Conservation (phyloP, 2,329 filamentous ascomycete species). For the Cordyceps javanica region DNA sequence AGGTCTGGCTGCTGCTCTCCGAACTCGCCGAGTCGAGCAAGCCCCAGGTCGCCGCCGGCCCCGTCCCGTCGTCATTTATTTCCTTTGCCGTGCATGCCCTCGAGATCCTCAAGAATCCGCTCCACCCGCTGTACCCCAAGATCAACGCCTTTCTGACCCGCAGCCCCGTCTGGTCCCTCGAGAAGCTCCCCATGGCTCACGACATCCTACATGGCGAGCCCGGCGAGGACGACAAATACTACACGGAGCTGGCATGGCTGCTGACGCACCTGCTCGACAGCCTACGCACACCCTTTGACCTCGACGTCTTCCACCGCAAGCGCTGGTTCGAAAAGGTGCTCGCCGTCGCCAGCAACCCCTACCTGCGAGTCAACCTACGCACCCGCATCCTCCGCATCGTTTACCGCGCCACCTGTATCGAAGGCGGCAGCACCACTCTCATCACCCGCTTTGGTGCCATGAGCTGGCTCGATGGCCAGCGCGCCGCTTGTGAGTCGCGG, state of each 20-base stretch:
- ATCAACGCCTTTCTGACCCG: slow-evolving; percentile 78
- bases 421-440: slow-evolving; percentile 71
- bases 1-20: slow-evolving; percentile 71
- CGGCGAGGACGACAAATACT: slow-evolving; percentile 65
- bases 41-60: slow-evolving; percentile 43
- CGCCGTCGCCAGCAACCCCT: slow-evolving; percentile 61
- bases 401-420: slow-evolving; percentile 60
- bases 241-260: slow-evolving; percentile 69
- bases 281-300: slow-evolving; percentile 52
- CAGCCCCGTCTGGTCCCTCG: slow-evolving; percentile 67
- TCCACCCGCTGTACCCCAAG: slow-evolving; percentile 80
- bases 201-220: slow-evolving; percentile 59
- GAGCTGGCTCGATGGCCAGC: slow-evolving; percentile 65
- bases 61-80: slow-evolving; percentile 68
- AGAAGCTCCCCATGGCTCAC: slow-evolving; percentile 65
- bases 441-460: slow-evolving; percentile 69
- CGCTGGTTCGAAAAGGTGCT: slow-evolving; percentile 71
- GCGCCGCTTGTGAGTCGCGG: slow-evolving; percentile 34
- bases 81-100: slow-evolving; percentile 69
- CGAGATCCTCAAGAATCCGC: slow-evolving; percentile 64
- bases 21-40: slow-evolving; percentile 73
- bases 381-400: slow-evolving; percentile 57
- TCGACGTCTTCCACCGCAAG: slow-evolving; percentile 54
- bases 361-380: slow-evolving; percentile 52
- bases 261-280: slow-evolving; percentile 64